Percentiles rank a stretch among this genome's conserved stretches.
Evolutionary conservation across 2,329 filamentous ascomycete genomes (phyloP).

Genomic region (Talaromyces pinophilus): DNA sequence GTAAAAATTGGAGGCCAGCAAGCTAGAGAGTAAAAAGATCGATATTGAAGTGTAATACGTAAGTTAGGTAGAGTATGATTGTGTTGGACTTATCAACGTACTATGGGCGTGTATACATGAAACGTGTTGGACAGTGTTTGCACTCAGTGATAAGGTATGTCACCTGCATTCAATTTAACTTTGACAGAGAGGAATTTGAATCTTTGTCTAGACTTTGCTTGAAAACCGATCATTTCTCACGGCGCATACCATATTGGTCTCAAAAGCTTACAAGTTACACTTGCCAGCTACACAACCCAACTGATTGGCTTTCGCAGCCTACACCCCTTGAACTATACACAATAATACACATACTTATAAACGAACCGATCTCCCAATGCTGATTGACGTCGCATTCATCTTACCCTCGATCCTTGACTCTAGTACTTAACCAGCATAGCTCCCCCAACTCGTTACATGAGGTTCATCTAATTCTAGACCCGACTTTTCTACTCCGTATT

Average conservation of each 20-base stretch:
- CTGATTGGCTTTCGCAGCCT: background rate
- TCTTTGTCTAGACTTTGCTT: background rate
- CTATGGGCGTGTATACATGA: background rate
- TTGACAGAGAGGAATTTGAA: background rate
- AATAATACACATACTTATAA: background rate
- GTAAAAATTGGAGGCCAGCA: background rate
- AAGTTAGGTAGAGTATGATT: background rate
- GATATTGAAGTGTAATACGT: too few relatives aligned
- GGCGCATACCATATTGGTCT: too few relatives aligned
- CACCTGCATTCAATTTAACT: too few relatives aligned
- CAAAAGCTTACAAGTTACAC: background rate
- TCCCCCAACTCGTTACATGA: background rate
- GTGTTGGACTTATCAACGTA: background rate
- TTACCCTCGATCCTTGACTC: background rate
- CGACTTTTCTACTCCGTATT: background rate
- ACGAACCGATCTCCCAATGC: background rate
- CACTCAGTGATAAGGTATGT: background rate
- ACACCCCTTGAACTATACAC: background rate
- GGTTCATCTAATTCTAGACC: background rate
- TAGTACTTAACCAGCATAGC: background rate
- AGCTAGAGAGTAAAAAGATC: background rate
- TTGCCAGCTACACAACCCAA: background rate
- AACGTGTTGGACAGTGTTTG: background rate
- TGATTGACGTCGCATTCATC: background rate
- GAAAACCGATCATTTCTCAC: background rate